phyloP scores from a whole-genome alignment of 108 stramenopile species.

The Mayamaea pseudoterrestris region DNA sequence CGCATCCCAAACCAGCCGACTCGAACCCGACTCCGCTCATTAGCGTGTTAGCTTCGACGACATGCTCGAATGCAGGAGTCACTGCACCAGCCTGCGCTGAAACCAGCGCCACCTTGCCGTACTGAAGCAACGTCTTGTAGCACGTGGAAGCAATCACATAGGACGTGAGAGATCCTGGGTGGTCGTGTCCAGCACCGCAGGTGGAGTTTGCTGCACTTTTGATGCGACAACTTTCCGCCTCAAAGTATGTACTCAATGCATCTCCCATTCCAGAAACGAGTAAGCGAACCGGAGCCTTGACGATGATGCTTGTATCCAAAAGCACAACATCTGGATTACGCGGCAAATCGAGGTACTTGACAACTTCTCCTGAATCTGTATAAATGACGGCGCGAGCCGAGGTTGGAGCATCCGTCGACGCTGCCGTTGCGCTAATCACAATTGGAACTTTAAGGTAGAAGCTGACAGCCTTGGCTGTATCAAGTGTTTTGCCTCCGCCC shows the following conservation, averaged over 20 bases:
- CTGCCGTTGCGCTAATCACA: too few species aligned
- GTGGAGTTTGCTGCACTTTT: not conserved
- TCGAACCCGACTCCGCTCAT: conserved; percentile 5
- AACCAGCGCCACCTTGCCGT: not conserved
- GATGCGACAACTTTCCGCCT: not conserved
- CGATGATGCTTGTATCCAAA: too few species aligned
- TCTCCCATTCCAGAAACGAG: conserved; percentile 2
- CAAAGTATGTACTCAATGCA: conserved; percentile 2
- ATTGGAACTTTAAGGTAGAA: too few species aligned
- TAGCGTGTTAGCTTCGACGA: conserved; percentile 5
- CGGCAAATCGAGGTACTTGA: too few species aligned
- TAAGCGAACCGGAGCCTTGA: too few species aligned
- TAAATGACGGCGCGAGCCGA: too few species aligned
- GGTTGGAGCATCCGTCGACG: conserved; percentile 5
- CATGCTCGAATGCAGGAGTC: conserved; percentile 4
- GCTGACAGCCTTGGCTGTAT: too few species aligned
- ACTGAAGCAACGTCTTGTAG: not conserved
- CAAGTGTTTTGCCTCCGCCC: too few species aligned
- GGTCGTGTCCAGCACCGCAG: not conserved
- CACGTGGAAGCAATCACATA: not conserved
- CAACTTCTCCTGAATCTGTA: too few species aligned
- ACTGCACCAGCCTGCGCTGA: not conserved
- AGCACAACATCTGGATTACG: too few species aligned
- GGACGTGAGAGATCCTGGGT: too few species aligned
- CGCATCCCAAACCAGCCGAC: not conserved